phyloP scores from a whole-genome alignment of 257 asterid species.

The Fraxinus anomala region DNA sequence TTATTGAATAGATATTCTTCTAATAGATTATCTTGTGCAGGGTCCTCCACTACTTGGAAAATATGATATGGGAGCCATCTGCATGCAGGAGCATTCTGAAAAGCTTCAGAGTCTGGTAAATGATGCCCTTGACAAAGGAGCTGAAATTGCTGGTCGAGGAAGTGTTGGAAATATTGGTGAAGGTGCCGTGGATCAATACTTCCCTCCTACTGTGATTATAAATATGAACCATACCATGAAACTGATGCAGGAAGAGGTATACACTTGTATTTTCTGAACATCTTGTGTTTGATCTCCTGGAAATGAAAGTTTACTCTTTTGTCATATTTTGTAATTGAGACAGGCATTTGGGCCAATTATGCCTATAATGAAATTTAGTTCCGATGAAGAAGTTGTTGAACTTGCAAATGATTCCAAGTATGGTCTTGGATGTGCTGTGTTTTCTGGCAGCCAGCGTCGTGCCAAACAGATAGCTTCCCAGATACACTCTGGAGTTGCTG shows the following conservation, averaged over 20 bases:
- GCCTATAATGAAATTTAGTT: slow-evolving; percentile 92
- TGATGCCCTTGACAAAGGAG: slow-evolving; percentile 90
- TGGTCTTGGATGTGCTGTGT: slow-evolving; percentile 98
- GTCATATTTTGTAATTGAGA: slow-evolving; percentile 23
- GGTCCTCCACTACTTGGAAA: slow-evolving; percentile 93
- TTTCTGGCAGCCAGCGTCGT: slow-evolving; percentile 89
- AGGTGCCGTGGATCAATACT: slow-evolving; percentile 96
- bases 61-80: slow-evolving; percentile 98
- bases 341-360: slow-evolving; percentile 98
- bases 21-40: slow-evolving; percentile 44
- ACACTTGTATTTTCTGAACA: background rate
- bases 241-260: slow-evolving; percentile 98
- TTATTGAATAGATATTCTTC: slow-evolving; percentile 8
- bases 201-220: slow-evolving; percentile 91
- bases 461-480: slow-evolving; percentile 81
- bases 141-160: slow-evolving; percentile 90
- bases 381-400: slow-evolving; percentile 81
- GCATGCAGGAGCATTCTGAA: slow-evolving; percentile 99
- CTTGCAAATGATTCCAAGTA: slow-evolving; percentile 93
- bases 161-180: slow-evolving; percentile 95
- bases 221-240: slow-evolving; percentile 91
- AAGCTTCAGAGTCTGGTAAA: slow-evolving; percentile 84
- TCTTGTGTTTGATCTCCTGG: slow-evolving; percentile 19
- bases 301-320: slow-evolving; percentile 15
- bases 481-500: slow-evolving; percentile 86